Base-by-base conservation (phyloP, 1,284 basidiomycete genomes). In the Ganoderma lingzhi region DNA sequence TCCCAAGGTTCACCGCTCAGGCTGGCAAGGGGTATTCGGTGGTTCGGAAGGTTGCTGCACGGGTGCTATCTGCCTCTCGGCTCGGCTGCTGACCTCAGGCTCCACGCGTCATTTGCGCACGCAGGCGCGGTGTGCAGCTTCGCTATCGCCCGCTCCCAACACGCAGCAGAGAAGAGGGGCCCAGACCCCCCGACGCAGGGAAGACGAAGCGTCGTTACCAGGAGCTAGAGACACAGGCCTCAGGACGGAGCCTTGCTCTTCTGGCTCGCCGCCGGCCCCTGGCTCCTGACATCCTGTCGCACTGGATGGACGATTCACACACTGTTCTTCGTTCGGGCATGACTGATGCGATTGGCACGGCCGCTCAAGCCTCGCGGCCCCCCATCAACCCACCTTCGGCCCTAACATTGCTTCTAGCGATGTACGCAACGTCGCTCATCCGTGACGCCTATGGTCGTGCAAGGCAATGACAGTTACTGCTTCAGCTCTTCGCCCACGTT, bases 1-100 rank as follows among this genome's bases (percentile, higher is more conserved):
- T 56, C 59, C 17, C 59, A 61, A 61, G 39, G 59, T 61, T 44
- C 59, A 61, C 30, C 37, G 59, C 39, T 61, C 37, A 28, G 23
- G n/a, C 35, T 59, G 39, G 59, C 23, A 61, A 30, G 59, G 59
- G 37, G 23, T 28, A 30, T 39, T 41, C 39, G 59, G 14, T 65
- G 66, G 61, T 61, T 65, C 60, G 63, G 67, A 70, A 72, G 67
- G 71, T 63, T 70, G 68, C 66, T 64, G 69, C 63, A 10, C 69
- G 71, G 69, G 70, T 67, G 65, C 71, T 70, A 68, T 72, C 69
- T 70, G 70, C 68, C 71, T 70, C 44, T 59, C 61, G 39, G 44
- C 44, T 63, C 60, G 64, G 65, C 62, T 58, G 56, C 61, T 64
- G 45, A 70, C 66, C 48, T 51, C 23, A 51, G 48, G 48, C 48